Base-by-base conservation (phyloP, 768 basidiomycete species). In the Dentipellis fragilis region DNA sequence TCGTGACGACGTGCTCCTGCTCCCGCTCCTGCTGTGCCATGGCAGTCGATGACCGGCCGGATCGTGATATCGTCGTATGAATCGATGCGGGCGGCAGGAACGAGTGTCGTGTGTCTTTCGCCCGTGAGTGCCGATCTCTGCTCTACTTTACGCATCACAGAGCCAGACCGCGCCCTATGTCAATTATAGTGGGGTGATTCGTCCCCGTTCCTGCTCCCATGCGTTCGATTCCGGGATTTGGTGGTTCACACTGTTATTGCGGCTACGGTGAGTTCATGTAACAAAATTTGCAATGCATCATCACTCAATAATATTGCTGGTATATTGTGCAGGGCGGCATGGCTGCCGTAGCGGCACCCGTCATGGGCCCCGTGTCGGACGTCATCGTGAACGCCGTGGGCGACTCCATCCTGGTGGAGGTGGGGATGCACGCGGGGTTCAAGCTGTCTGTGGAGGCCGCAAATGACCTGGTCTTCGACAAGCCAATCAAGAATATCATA, bases 11-110 rank as follows among this genome's bases (percentile, higher is more conserved):
- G 23, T 22, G 29, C 16, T 49, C 49, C 48, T 10, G 14, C 36
- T 12, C 35, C 22, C 55, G 21, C n/a, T 40, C 49, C 46, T 48
- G 46, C 29, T 21, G 46, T 16, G 49, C 46, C 46, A 49, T n/a
- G 3, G 12, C 65, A 83, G 79, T 80, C 80, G 2, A 77, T 81
- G 73, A 79, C 80, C 2, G 81, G 82, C 4, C 68, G 83, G 55
- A 80, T 85, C 51, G 80, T 81, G 19, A 73, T 82, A 73, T 82
- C 83, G 7, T 80, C 80, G 4, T 82, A 81, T 63, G 80, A 84
- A 69, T 77, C 79, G 12, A 66, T 84, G 14, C 72, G 79, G 40
- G 81, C 82, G 2, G 76, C 81, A 21, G 81, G 81, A 4, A 81
- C 77, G 2, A 80, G 68, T 46, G 73, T 83, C 12, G 64, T 83